Conservation (phyloP, 768 basidiomycete species). For the Kwoniella bestiolae region DNA sequence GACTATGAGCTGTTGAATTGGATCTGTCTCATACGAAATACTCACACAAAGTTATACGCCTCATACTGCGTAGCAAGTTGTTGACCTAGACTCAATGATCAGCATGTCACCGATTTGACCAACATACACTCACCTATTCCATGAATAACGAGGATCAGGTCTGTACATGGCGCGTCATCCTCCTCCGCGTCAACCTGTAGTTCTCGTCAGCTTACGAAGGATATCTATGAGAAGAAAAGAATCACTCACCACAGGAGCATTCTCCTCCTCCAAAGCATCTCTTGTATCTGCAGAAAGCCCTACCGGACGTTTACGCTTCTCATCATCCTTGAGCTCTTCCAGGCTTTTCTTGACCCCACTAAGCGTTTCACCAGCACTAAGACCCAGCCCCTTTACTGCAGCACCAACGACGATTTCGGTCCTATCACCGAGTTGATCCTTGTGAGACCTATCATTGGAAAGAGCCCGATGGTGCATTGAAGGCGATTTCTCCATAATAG, state of each 20-base stretch:
- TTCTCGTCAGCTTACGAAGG: constrained; percentile 20
- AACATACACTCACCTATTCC: constrained; percentile 58
- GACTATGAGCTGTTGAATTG: neutral
- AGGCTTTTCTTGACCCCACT: constrained; percentile 32
- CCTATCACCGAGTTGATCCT: constrained; percentile 6
- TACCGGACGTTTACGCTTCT: constrained; percentile 14
- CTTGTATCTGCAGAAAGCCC: constrained; percentile 23
- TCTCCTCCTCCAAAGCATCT: constrained; percentile 53
- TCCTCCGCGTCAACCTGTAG: constrained; percentile 45
- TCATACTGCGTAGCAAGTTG: constrained; percentile 59
- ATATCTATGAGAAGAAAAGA: too few relatives aligned
- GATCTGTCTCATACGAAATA: neutral
- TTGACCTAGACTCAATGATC: constrained; percentile 34
- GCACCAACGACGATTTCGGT: constrained; percentile 19
- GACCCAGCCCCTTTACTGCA: constrained; percentile 26
- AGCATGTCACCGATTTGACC: constrained; percentile 19
- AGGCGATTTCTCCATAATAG: constrained; percentile 18
- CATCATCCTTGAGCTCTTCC: constrained; percentile 32
- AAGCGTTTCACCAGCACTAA: constrained; percentile 28
- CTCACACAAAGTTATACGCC: constrained; percentile 60
- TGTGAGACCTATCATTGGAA: constrained; percentile 1
- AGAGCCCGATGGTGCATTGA: constrained; percentile 21
- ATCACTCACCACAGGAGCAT: constrained; percentile 47
- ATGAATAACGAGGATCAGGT: constrained; percentile 61
- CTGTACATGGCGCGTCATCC: constrained; percentile 57